A percentile compares a stretch with the other conserved stretches of the same genome.
These are phyloP conservation scores for Ensete ventricosum DNA, from an alignment of 176 grass and related monocot genomes.

Conservation along the genomic window DNA sequence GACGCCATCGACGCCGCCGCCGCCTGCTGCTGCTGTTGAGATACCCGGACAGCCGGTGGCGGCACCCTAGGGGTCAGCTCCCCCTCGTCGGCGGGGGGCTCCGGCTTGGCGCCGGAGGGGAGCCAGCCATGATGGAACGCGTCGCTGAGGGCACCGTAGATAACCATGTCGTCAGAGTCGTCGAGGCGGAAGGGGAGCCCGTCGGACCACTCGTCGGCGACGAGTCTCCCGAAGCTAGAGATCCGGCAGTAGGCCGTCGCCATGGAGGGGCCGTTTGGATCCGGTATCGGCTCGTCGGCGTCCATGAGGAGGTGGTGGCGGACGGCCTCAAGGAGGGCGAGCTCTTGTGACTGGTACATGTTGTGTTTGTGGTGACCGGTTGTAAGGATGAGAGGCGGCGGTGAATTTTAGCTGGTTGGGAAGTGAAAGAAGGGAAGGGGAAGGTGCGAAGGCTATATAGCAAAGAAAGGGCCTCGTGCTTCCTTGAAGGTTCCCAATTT, in stretches of 20 bases:
- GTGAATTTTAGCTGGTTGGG: background rate
- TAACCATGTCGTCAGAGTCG: constrained; percentile 20
- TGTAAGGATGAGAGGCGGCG: background rate
- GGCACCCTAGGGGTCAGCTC: background rate
- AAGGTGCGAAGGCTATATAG: background rate
- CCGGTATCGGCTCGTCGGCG: background rate
- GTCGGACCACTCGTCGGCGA: constrained; percentile 20
- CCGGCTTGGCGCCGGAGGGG: constrained; percentile 10
- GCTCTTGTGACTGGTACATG: background rate
- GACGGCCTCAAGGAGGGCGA: no score
- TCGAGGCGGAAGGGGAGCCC: constrained; percentile 20
- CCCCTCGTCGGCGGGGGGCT: background rate
- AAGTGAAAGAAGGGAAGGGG: background rate
- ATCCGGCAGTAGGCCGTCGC: constrained; percentile 3
- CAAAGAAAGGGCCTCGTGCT: background rate
- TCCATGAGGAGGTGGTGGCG: constrained; percentile 7
- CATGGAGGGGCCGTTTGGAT: background rate
- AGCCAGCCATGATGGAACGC: constrained; percentile 5
- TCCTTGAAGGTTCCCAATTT: background rate
- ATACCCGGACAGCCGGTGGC: background rate
- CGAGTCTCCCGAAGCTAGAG: constrained; percentile 17
- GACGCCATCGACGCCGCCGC: background rate
- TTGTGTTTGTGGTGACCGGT: background rate
- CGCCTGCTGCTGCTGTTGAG: background rate
- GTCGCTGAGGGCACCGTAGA: constrained; percentile 11